Percentiles rank a stretch among this genome's conserved stretches.
These are phyloP conservation scores for Mycena citricolor DNA, from an alignment of 1,284 basidiomycete genomes.

Conservation along the genomic window DNA sequence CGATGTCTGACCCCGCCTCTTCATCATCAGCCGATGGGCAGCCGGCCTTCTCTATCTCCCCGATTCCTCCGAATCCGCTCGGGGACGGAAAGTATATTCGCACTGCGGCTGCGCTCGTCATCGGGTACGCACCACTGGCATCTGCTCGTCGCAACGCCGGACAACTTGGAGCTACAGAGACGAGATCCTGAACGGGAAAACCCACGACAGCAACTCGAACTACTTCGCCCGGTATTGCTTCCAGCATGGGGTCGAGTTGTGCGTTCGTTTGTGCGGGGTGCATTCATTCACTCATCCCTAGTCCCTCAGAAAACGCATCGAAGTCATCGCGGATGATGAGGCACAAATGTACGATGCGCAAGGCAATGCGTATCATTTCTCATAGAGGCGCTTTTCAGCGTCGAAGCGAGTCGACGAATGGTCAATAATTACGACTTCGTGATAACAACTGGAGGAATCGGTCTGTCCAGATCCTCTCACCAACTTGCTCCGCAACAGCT, in stretches of 20 bases:
- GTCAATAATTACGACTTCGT: constrained; percentile 86
- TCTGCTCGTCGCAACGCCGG: constrained; percentile 7
- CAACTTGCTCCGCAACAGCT: not conserved
- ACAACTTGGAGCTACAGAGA: constrained; percentile 48
- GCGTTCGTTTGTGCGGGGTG: constrained; percentile 33
- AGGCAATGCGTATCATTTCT: not conserved
- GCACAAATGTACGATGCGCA: constrained; percentile 74
- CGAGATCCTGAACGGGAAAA: constrained; percentile 86
- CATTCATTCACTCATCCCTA: too few relatives aligned
- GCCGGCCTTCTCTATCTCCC: constrained; percentile 48
- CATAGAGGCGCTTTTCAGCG: constrained; percentile 40
- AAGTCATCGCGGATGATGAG: constrained; percentile 91
- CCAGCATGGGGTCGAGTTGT: constrained; percentile 85
- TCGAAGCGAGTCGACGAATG: constrained; percentile 84
- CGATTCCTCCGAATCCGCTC: constrained; percentile 59
- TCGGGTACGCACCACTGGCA: constrained; percentile 51
- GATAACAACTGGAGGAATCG: constrained; percentile 84
- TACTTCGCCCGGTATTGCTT: constrained; percentile 87
- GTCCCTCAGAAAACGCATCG: constrained; percentile 72
- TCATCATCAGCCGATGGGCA: not conserved
- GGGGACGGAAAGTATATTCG: constrained; percentile 70
- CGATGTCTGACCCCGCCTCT: not conserved
- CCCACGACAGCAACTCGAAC: constrained; percentile 83
- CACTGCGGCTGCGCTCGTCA: constrained; percentile 72
- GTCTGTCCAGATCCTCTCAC: constrained; percentile 38